Evolutionary conservation across 495 filamentous ascomycete species (phyloP), one percentile per base, ranked within the genome.

Genomic region (Penicillium herquei): DNA sequence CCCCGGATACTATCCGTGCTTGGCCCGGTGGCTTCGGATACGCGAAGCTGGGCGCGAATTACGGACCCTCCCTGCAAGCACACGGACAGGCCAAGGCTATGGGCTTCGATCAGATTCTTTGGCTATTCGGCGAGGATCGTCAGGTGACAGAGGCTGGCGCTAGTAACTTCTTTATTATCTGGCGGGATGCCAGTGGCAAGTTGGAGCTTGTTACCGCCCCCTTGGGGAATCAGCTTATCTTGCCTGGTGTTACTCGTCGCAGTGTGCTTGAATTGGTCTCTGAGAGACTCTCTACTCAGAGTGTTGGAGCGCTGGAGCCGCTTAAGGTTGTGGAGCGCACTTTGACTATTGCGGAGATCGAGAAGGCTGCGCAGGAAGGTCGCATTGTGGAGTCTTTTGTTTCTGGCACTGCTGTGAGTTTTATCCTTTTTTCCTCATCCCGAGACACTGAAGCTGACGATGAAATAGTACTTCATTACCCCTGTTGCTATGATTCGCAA

Each of bases 1-100:
- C 77, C 39, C 85, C 91, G 45, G 86, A 94, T 66, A 87, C 83
- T 70, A 82, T 94, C 52, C 86, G 92, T 43, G 92, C 92, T 13
- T 96, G 92, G 92, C 92, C 92, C 30, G 92, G 92, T 39, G 92
- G 92, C 30, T 94, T 93, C 65, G 91, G 92, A 0, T 91, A 85
- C 59, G 90, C 90, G 46, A 96, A 96, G 73, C 84, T 96, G 10
- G 91, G 91, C 44, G 92, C 91, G 26, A 96, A 96, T 77, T 96
- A 96, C 68, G 92, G 91, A 0, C 92, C 92, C 7, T 84, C 79
- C 21, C 75, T 96, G 39, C 78, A 88, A 53, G 87, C 90, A 2
- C 90, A 92, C 41, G 76, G 79, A 37, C 85, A 90, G 66, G 92
- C 92, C 7, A 73, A 80, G 52, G 77, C 73, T 10, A 68, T 78